Conservation (phyloP, 371 early-diverging fungal species). For the Rhizopus arrhizus region DNA sequence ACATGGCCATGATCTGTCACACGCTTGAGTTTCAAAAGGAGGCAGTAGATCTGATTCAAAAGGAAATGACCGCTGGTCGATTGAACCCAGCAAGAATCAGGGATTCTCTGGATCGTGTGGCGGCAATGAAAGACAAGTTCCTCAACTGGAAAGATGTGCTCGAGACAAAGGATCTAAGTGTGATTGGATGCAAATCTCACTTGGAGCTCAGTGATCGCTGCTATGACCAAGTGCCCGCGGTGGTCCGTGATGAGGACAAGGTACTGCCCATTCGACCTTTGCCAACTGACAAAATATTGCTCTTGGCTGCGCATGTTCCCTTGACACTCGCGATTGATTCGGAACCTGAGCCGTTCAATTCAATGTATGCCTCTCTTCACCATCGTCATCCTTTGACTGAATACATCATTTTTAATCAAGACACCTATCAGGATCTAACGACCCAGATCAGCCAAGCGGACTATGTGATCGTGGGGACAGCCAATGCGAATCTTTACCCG, state of each 20-base stretch:
- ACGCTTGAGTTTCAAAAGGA: constrained; percentile 38
- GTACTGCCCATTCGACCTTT: constrained; percentile 32
- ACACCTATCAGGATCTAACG: constrained; percentile 12
- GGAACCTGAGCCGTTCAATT: constrained; percentile 47
- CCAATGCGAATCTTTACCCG: constrained; percentile 48
- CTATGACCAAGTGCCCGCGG: constrained; percentile 43
- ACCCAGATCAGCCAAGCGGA: constrained; percentile 28
- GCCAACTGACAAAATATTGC: constrained; percentile 26
- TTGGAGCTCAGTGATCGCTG: constrained; percentile 29
- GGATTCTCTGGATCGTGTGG: constrained; percentile 40
- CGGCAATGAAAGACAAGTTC: constrained; percentile 38
- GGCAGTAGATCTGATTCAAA: constrained; percentile 28
- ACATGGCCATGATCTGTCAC: constrained; percentile 56
- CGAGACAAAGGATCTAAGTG: constrained; percentile 9
- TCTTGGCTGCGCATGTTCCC: constrained; percentile 50
- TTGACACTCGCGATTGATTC: constrained; percentile 51
- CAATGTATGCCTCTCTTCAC: constrained; percentile 32
- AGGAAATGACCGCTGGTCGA: neutral
- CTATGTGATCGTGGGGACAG: constrained; percentile 48
- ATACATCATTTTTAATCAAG: constrained; percentile 38
- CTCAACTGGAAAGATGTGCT: constrained; percentile 34
- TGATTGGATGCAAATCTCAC: constrained; percentile 32
- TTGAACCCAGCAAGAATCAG: constrained; percentile 18
- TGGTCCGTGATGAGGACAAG: constrained; percentile 34
- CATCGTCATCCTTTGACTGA: constrained; percentile 35